Percentiles rank a stretch among this genome's conserved stretches.
These are phyloP conservation scores for Balakata baccata DNA, from an alignment of 345 rosid species.

Conservation along the genomic window DNA sequence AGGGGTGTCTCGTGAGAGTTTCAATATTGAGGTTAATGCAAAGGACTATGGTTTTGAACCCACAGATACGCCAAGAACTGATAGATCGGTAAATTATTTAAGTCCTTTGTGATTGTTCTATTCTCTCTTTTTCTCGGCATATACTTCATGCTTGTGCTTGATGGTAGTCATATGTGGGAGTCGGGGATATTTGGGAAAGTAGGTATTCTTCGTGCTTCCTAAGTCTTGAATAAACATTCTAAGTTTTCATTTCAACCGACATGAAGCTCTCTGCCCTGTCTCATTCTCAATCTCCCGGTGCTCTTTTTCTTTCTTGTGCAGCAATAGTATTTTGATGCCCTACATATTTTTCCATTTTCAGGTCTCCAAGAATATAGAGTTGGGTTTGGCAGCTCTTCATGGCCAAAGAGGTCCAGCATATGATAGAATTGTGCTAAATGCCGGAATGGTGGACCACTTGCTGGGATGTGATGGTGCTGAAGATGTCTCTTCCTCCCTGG, in stretches of 20 bases:
- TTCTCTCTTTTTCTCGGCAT: not conserved
- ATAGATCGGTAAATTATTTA: slow-evolving; percentile 66
- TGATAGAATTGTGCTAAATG: slow-evolving; percentile 82
- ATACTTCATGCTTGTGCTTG: not conserved
- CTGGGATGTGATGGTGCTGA: slow-evolving; percentile 84
- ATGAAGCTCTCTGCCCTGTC: not conserved
- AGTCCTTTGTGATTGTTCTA: slow-evolving; percentile 6
- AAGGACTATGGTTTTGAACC: slow-evolving; percentile 83
- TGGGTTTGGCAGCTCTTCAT: slow-evolving; percentile 74
- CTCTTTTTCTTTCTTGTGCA: not conserved
- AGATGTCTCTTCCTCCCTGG: slow-evolving; percentile 54
- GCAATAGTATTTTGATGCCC: not conserved
- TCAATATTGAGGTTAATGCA: slow-evolving; percentile 81
- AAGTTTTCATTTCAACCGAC: not conserved
- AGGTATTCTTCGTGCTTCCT: too few relatives aligned
- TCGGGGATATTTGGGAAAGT: too few relatives aligned
- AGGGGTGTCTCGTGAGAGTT: slow-evolving; percentile 79
- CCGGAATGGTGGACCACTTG: slow-evolving; percentile 88
- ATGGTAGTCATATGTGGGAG: not conserved
- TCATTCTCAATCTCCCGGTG: not conserved
- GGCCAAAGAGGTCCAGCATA: slow-evolving; percentile 86
- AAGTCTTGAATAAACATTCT: not conserved
- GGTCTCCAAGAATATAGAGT: slow-evolving; percentile 81
- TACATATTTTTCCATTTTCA: slow-evolving; percentile 14
- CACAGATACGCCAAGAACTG: slow-evolving; percentile 82